phyloP scores from a whole-genome alignment of 2,329 filamentous ascomycete genomes.

The Penicillium digitatum region DNA sequence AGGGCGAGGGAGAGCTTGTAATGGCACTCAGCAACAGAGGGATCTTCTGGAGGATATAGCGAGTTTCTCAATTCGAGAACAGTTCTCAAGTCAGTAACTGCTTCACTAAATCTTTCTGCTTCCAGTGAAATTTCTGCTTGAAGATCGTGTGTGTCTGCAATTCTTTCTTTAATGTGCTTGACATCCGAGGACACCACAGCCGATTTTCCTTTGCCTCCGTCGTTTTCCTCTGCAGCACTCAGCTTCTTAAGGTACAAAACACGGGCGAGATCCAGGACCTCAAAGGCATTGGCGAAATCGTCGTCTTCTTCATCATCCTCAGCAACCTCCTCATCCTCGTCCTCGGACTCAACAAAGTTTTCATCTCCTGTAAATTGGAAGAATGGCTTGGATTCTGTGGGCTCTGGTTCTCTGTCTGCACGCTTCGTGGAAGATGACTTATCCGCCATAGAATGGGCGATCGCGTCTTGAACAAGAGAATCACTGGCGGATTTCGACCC shows the following conservation, averaged over 20 bases:
- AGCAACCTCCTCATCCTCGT: slow-evolving; percentile 46
- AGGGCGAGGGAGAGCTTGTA: slow-evolving; percentile 94
- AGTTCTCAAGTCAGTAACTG: slow-evolving; percentile 76
- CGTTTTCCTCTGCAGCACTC: slow-evolving; percentile 45
- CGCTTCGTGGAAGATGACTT: slow-evolving; percentile 14
- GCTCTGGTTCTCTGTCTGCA: slow-evolving; percentile 11
- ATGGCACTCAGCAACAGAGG: slow-evolving; percentile 87
- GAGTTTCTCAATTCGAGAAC: slow-evolving; percentile 74
- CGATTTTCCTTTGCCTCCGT: slow-evolving; percentile 48
- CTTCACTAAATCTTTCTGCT: slow-evolving; percentile 84
- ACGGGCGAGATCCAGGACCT: slow-evolving; percentile 61
- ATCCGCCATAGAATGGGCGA: slow-evolving; percentile 22
- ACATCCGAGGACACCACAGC: slow-evolving; percentile 39
- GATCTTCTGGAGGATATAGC: slow-evolving; percentile 74
- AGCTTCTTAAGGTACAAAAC: slow-evolving; percentile 57
- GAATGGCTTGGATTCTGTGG: slow-evolving; percentile 54
- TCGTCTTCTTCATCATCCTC: slow-evolving; percentile 59
- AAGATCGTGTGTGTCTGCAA: slow-evolving; percentile 89
- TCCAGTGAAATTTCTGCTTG: slow-evolving; percentile 96
- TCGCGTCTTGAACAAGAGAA: slow-evolving; percentile 27
- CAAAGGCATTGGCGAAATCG: slow-evolving; percentile 61
- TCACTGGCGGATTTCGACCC: slow-evolving; percentile 15
- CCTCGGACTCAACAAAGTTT: slow-evolving; percentile 78
- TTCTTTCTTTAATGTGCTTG: slow-evolving; percentile 71
- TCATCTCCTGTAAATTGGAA: slow-evolving; percentile 95